Evolutionary conservation across 2,329 filamentous ascomycete genomes (phyloP).

Genomic region (Samsoniella hepiali): DNA sequence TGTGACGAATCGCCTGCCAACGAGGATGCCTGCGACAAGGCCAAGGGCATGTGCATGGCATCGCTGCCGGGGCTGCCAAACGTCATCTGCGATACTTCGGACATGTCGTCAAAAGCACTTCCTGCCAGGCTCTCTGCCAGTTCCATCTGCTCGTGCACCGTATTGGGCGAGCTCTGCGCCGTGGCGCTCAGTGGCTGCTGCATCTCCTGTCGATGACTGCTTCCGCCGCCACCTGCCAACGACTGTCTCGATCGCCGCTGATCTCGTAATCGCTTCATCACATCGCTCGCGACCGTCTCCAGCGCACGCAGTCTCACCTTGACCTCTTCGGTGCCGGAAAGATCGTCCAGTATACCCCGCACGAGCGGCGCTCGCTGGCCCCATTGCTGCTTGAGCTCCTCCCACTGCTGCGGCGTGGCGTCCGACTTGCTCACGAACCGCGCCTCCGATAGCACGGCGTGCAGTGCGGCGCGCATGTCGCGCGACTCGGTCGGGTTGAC

Average conservation of each 20-base stretch:
- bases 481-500: constrained; percentile 48
- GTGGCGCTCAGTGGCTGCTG: neutral
- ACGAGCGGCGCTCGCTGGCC: constrained; percentile 55
- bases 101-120: constrained; percentile 26
- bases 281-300: constrained; percentile 69
- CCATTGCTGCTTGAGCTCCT: constrained; percentile 67
- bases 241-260: constrained; percentile 42
- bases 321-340: constrained; percentile 50
- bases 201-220: neutral
- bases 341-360: constrained; percentile 50
- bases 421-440: constrained; percentile 72
- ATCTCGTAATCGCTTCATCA: constrained; percentile 72
- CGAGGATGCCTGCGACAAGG: constrained; percentile 25
- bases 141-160: constrained; percentile 21
- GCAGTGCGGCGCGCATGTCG: constrained; percentile 62
- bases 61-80: constrained; percentile 24
- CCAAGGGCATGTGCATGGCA: constrained; percentile 23
- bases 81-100: constrained; percentile 26
- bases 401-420: constrained; percentile 68
- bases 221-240: neutral
- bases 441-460: constrained; percentile 60
- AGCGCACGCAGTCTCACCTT: constrained; percentile 60
- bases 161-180: constrained; percentile 19
- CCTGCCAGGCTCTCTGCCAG: constrained; percentile 23
- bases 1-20: constrained; percentile 23